A percentile compares a stretch with the other conserved stretches of the same genome.
phyloP scores from a whole-genome alignment of 768 basidiomycete species.

The Xerocomellus dryophilus region DNA sequence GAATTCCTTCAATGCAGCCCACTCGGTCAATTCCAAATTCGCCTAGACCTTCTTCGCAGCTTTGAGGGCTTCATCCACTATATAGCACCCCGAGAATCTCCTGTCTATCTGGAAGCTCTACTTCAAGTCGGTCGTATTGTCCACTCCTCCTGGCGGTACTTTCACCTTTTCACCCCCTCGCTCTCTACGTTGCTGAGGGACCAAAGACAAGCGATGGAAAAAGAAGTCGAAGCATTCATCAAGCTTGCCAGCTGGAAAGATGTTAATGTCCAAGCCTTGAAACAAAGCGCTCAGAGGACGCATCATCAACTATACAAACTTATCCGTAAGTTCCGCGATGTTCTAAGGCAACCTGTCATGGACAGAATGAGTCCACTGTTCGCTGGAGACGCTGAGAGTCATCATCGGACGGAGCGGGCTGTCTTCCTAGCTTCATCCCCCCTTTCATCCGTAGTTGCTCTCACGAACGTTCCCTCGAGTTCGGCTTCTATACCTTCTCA shows the following conservation, averaged over 20 bases:
- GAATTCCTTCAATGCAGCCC: constrained; percentile 72
- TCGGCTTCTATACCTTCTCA: constrained; percentile 30
- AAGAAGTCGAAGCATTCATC: constrained; percentile 79
- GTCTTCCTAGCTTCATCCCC: not conserved
- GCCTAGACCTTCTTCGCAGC: constrained; percentile 64
- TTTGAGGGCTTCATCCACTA: constrained; percentile 55
- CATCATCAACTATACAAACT: constrained; percentile 90
- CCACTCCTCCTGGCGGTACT: constrained; percentile 58
- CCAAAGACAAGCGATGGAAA: constrained; percentile 65
- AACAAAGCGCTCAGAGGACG: constrained; percentile 84
- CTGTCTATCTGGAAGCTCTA: constrained; percentile 35
- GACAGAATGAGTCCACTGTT: constrained; percentile 38
- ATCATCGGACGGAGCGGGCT: constrained; percentile 7
- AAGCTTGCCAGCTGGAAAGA: constrained; percentile 99
- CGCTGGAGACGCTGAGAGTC: constrained; percentile 37
- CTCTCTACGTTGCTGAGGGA: constrained; percentile 48
- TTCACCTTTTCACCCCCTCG: constrained; percentile 51
- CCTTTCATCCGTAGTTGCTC: not conserved
- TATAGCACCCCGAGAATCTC: constrained; percentile 35
- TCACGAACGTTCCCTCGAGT: not conserved
- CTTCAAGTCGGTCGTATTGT: constrained; percentile 57
- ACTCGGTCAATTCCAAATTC: constrained; percentile 76
- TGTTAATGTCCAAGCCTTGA: constrained; percentile 89
- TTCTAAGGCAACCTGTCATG: constrained; percentile 70
- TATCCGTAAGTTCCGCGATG: constrained; percentile 87